Evolutionary conservation across 2,329 filamentous ascomycete species (phyloP).

Genomic region (Cladosporium halotolerans): DNA sequence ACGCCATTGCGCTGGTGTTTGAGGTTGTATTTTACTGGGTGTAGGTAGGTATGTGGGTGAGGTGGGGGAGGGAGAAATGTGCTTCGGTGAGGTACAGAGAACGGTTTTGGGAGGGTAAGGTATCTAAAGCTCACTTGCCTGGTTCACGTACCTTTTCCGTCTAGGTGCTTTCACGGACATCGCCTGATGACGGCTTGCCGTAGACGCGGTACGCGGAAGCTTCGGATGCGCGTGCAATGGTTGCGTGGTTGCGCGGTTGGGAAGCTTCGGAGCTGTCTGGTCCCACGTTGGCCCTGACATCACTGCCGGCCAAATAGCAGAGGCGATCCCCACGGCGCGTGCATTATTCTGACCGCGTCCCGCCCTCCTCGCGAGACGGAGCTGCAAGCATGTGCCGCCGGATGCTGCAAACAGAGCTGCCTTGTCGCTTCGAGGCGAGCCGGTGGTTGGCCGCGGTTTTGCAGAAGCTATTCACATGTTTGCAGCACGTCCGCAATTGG

Average conservation of each 20-base stretch:
- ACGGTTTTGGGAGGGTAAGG: background rate
- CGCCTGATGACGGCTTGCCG: constrained; percentile 8
- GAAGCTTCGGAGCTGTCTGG: background rate
- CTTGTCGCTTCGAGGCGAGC: too few relatives aligned
- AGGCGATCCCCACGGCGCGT: too few relatives aligned
- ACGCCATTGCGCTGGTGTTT: constrained; percentile 13
- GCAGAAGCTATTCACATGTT: too few relatives aligned
- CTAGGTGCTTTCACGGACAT: background rate
- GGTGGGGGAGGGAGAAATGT: background rate
- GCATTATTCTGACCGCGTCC: too few relatives aligned
- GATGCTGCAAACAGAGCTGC: too few relatives aligned
- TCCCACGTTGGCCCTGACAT: too few relatives aligned
- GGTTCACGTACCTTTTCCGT: background rate
- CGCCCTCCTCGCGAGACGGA: too few relatives aligned
- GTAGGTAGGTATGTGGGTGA: background rate
- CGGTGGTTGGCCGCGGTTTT: too few relatives aligned
- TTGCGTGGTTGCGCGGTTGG: background rate
- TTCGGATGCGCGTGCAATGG: background rate
- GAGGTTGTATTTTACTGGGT: background rate
- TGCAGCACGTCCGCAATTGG: too few relatives aligned
- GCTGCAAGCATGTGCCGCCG: too few relatives aligned
- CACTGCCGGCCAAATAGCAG: too few relatives aligned
- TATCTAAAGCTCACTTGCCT: background rate
- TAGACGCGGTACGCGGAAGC: constrained; percentile 2
- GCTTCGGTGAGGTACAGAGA: background rate